Evolutionary conservation across 306 rosid species (phyloP), one percentile per base, ranked within the genome.

Genomic region (Nissolia schottii): DNA sequence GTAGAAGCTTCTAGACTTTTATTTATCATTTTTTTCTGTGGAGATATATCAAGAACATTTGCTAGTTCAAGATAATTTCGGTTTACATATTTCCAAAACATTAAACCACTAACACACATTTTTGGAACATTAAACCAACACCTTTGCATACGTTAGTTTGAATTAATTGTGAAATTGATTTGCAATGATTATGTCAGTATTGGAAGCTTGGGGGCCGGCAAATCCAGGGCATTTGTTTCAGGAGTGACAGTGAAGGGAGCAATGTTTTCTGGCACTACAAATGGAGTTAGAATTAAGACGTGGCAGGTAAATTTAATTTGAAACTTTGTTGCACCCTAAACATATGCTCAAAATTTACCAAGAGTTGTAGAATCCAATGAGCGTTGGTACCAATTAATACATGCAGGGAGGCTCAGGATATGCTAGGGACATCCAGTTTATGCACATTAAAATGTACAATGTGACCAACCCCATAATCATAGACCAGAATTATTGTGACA

Each of bases 281-380:
- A 92, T 75, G 98, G 98, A 76, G 85, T 89, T 19, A 82, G 96
- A 67, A 88, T 92, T 77, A 92, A 92, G 75, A 92, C 98, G 8
- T 92, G 96, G 96, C 89, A 80, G 88, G 95, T 91, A 77, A 54
- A 22, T 45, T 41, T 1, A 49, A 24, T 6, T 27, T 29, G 55
- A 12, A 19, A 59, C 7, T 66, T 49, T 31, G 18, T 15, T 27
- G 0, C 5, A 5, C 14, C 65, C 35, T 3, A 23, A 53, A 19
- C 8, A 19, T 13, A 16, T 20, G 27, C 18, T 23, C 9, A 23
- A 28, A 15, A 24, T 13, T 64, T 3, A 3, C 6, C 6, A 37
- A 38, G 32, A 14, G 14, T 13, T 22, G 55, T 22, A 58, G 5
- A 59, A 45, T 58, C 38, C 13, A 58, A 71, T 46, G 14, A 20